These are phyloP conservation scores for Allium fistulosum DNA, from an alignment of 106 monocot species.

Conservation along the genomic window DNA sequence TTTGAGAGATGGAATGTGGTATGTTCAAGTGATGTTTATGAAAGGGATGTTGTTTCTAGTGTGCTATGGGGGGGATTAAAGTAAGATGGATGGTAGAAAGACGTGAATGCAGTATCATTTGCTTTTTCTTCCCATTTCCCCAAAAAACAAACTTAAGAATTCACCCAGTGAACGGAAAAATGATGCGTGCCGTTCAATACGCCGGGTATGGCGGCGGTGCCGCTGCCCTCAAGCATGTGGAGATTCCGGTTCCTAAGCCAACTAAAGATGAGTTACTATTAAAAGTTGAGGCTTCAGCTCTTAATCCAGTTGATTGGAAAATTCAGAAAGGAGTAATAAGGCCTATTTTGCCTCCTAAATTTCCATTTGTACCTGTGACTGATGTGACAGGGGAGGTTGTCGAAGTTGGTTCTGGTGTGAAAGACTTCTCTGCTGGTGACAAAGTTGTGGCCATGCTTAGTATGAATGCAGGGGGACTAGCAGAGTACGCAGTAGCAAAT, in stretches of 20 bases:
- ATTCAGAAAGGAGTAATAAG: constrained; percentile 24
- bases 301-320: constrained; percentile 51
- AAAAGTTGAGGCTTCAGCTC: constrained; percentile 37
- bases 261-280: constrained; percentile 44
- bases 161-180: constrained; percentile 20
- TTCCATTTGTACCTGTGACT: constrained; percentile 41
- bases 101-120: neutral
- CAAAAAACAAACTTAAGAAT: neutral
- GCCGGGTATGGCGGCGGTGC: constrained; percentile 34
- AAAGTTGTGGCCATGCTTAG: constrained; percentile 40
- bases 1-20: no score
- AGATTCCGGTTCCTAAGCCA: constrained; percentile 33
- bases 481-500: constrained; percentile 38
- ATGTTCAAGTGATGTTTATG: no score
- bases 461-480: constrained; percentile 40
- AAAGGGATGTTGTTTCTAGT: no score
- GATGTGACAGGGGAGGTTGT: constrained; percentile 47
- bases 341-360: constrained; percentile 37
- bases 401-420: constrained; percentile 36
- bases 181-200: constrained; percentile 37
- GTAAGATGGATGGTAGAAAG: no score
- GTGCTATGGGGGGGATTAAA: no score
- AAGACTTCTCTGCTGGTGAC: constrained; percentile 40
- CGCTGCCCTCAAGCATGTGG: constrained; percentile 39
- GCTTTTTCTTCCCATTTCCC: no score